Conservation (phyloP, 192 early-diverging fungal species). For the Jimgerdemannia lactiflua region DNA sequence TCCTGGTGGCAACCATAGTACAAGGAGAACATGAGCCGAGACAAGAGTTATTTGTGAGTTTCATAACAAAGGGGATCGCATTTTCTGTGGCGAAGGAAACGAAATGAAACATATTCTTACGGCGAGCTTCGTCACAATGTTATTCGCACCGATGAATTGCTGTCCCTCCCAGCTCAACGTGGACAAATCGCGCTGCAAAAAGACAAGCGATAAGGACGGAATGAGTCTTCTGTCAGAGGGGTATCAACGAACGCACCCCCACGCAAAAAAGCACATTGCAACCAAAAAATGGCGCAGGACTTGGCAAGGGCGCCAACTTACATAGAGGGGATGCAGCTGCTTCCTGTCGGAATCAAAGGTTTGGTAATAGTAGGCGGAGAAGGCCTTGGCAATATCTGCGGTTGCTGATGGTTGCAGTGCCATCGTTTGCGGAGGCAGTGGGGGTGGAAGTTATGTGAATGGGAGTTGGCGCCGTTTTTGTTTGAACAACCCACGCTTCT, state of each 20-base stretch:
- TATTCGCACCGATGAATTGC: slow-evolving; percentile 51
- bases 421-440: no score
- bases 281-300: neutral
- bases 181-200: slow-evolving; percentile 66
- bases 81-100: neutral
- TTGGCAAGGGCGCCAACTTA: slow-evolving; percentile 37
- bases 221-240: slow-evolving; percentile 1
- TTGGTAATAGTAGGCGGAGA: slow-evolving; percentile 85
- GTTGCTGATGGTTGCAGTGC: no score
- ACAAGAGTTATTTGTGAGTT: neutral
- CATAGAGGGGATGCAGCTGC: slow-evolving; percentile 72
- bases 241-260: neutral
- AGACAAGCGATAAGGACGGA: slow-evolving; percentile 1
- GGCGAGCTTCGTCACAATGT: slow-evolving; percentile 76
- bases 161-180: slow-evolving; percentile 88
- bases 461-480: no score
- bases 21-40: neutral
- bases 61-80: slow-evolving; percentile 1
- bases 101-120: slow-evolving; percentile 42
- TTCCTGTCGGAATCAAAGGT: slow-evolving; percentile 76
- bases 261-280: neutral
- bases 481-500: no score
- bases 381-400: slow-evolving; percentile 56
- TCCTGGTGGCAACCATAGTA: slow-evolving; percentile 27
- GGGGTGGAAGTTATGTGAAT: no score